Evolutionary conservation across 2,329 filamentous ascomycete species (phyloP).

Genomic region (Gaeumannomyces sp.): DNA sequence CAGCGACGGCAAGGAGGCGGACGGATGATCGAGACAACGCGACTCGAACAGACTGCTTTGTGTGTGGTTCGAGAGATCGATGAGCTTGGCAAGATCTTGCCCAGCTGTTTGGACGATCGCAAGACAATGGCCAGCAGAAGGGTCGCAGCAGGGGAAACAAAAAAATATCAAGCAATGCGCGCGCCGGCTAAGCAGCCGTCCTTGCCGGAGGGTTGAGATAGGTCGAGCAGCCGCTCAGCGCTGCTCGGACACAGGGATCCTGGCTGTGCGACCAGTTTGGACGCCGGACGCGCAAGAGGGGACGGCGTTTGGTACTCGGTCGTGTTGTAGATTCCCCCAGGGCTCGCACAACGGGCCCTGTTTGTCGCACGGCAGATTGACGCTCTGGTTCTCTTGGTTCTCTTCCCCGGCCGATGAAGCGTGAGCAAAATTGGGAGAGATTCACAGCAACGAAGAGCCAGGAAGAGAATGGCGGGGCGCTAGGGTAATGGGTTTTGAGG

Average conservation of each 20-base stretch:
- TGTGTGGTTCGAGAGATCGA: background rate
- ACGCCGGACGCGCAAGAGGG: background rate
- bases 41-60: background rate
- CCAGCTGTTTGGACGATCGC: background rate
- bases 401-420: background rate
- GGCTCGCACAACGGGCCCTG: background rate
- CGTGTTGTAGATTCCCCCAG: background rate
- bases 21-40: background rate
- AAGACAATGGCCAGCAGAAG: background rate
- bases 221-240: conserved; percentile 8
- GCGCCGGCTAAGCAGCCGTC: conserved; percentile 3
- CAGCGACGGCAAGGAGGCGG: background rate
- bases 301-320: background rate
- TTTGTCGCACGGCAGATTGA: background rate
- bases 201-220: conserved; percentile 1
- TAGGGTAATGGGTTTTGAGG: background rate
- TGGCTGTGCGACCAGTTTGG: conserved; percentile 3
- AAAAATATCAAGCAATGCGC: conserved; percentile 1
- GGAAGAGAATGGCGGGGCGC: background rate
- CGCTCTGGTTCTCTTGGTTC: background rate
- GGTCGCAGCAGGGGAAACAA: background rate
- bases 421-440: background rate
- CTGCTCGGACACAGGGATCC: background rate
- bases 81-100: background rate
- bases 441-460: background rate